Evolutionary conservation across 768 basidiomycete genomes (phyloP), one percentile per base, ranked within the genome.

Genomic region (Podaxis pistillaris): DNA sequence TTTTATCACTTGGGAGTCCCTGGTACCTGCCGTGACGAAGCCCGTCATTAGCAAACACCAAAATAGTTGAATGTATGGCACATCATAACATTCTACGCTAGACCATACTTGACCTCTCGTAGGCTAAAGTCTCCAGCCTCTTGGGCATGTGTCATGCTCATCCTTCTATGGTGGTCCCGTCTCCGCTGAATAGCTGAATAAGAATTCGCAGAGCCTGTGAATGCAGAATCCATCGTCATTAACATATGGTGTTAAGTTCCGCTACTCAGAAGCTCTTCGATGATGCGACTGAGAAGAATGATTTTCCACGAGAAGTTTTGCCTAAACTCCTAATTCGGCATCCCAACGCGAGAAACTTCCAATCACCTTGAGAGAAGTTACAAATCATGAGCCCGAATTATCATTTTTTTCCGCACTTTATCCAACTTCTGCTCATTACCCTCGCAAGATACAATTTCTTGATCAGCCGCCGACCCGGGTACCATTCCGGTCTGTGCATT

Each of bases 401-500:
- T 52, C 24, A 38, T 51, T 37, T 52, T 33, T 50, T 51, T 36
- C 58, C 58, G 40, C 49, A 19, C 51, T 52, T 28, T 38, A 19
- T 26, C 37, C 50, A 40, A 41, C 46, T 30, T 38, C 19, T 22
- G 30, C 33, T 50, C 41, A 22, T 58, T n/a, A 33, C 56, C 46
- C 36, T 28, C 9, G 30, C 12, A 17, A 1, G 33, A 12, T 17
- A 26, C 49, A 17, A 24, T 24, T 44, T 44, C 44, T 44, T 28
- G 58, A 12, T 68, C 56, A 71, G 26, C 69, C 71, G 19, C 68
- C 71, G 12, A 77, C 71, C 46, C 63, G 68, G 11, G 79, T 84
- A 24, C 84, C 83, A 60, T 86, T 81, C 70, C 79, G 53, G 57
- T 74, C 74, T 38, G 78, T 80, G 73, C 84, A 86, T 74, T 81